phyloP scores from a whole-genome alignment of 257 asterid species.

The Gynochthodes officinalis region DNA sequence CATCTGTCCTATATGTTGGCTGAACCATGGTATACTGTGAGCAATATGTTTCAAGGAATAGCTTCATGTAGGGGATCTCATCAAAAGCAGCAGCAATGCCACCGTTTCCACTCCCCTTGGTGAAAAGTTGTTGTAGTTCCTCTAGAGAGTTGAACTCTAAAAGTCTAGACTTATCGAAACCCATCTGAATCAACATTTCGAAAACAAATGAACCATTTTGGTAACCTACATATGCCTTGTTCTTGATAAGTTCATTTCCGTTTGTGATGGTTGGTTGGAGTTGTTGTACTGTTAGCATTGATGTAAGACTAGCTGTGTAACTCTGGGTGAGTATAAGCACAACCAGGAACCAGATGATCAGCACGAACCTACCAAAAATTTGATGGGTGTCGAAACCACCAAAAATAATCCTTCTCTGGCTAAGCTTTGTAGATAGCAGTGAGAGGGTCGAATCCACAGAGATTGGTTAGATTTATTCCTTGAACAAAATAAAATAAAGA shows the following conservation, averaged over 20 bases:
- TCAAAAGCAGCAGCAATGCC: slow-evolving; percentile 37
- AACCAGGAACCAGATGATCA: slow-evolving; percentile 41
- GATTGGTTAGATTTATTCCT: too few relatives aligned
- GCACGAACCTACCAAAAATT: slow-evolving; percentile 39
- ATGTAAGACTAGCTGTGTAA: slow-evolving; percentile 53
- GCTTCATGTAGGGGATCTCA: slow-evolving; percentile 39
- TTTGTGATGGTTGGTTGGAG: slow-evolving; percentile 48
- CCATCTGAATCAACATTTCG: slow-evolving; percentile 7
- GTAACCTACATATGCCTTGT: slow-evolving; percentile 28
- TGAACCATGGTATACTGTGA: slow-evolving; percentile 25
- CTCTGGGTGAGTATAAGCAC: slow-evolving; percentile 44
- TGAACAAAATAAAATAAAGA: too few relatives aligned
- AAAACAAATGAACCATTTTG: slow-evolving; percentile 14
- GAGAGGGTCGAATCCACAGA: too few relatives aligned
- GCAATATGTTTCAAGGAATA: slow-evolving; percentile 31
- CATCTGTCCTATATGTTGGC: slow-evolving; percentile 33
- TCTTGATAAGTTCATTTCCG: slow-evolving; percentile 28
- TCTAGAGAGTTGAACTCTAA: slow-evolving; percentile 7
- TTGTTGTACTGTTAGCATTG: slow-evolving; percentile 49
- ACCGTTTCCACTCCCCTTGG: slow-evolving; percentile 31
- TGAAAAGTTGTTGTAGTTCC: slow-evolving; percentile 20
- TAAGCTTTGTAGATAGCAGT: too few relatives aligned
- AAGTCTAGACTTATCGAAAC: slow-evolving; percentile 26
- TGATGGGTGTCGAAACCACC: too few relatives aligned
- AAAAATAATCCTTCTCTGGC: too few relatives aligned